Evolutionary conservation across 352 stramenopile genomes (phyloP).

Genomic region (Phytophthora ramorum): DNA sequence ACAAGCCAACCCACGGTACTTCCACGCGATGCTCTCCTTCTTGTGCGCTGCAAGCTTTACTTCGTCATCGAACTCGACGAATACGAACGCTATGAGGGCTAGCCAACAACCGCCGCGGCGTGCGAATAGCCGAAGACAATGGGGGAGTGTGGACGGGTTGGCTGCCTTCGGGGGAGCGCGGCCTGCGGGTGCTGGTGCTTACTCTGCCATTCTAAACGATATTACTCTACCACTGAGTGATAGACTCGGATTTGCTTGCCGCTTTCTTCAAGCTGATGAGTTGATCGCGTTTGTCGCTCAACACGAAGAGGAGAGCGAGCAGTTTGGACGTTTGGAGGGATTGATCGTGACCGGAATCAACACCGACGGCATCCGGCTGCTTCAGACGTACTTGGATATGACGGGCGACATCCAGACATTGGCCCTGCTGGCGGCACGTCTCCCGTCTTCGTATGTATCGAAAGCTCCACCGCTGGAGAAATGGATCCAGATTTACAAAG

Average conservation of each 20-base stretch:
- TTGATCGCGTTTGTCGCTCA: constrained; percentile 83
- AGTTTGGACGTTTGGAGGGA: constrained; percentile 89
- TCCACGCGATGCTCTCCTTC: constrained; percentile 86
- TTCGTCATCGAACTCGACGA: constrained; percentile 37
- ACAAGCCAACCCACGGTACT: constrained; percentile 69
- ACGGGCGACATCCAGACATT: constrained; percentile 93
- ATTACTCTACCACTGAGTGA: constrained; percentile 88
- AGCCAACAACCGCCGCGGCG: constrained; percentile 44
- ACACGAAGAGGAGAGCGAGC: constrained; percentile 83
- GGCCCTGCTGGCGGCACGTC: constrained; percentile 81
- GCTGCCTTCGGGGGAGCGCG: constrained; percentile 40
- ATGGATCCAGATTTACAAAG: constrained; percentile 93
- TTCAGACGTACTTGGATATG: constrained; percentile 92
- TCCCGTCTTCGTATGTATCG: constrained; percentile 60
- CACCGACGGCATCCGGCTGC: constrained; percentile 80
- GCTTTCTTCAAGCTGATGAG: constrained; percentile 87
- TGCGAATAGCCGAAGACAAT: constrained; percentile 49
- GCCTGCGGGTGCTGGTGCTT: constrained; percentile 50
- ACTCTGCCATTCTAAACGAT: constrained; percentile 87
- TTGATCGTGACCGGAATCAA: constrained; percentile 91
- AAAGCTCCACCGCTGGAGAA: constrained; percentile 72
- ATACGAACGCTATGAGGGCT: constrained; percentile 28
- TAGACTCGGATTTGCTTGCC: constrained; percentile 92
- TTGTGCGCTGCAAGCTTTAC: constrained; percentile 56
- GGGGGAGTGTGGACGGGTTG: constrained; percentile 71